Conservation (phyloP, 805 yeast species). For the Starmerella stellata region DNA sequence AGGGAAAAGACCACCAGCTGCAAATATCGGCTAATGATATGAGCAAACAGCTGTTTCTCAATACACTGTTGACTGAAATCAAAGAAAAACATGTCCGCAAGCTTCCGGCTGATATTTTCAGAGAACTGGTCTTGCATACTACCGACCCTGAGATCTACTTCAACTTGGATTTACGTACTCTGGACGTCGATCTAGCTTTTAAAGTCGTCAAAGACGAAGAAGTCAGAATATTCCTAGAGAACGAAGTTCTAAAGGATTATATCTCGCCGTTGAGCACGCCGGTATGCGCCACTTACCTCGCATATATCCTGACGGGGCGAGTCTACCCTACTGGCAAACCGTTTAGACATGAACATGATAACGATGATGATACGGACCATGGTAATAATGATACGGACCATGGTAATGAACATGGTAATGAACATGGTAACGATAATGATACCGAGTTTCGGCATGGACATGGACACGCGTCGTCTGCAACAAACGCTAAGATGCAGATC, state of each 20-base stretch:
- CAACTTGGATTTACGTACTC: slow-evolving; percentile 40
- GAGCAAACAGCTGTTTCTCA: slow-evolving; percentile 30
- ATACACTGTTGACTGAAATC: slow-evolving; percentile 30
- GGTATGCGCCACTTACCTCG: slow-evolving; percentile 29
- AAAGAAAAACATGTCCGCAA: slow-evolving; percentile 25
- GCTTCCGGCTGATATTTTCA: slow-evolving; percentile 48
- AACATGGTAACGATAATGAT: too few species aligned
- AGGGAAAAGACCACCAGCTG: too few species aligned
- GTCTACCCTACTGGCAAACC: slow-evolving; percentile 52
- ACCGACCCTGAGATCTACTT: slow-evolving; percentile 49
- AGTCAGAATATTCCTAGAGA: slow-evolving; percentile 55
- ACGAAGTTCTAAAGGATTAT: slow-evolving; percentile 46
- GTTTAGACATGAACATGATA: too few species aligned
- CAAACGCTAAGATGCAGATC: slow-evolving; percentile 33
- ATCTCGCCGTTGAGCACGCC: slow-evolving; percentile 21
- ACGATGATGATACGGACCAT: slow-evolving; percentile 21
- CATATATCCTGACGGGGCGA: slow-evolving; percentile 56
- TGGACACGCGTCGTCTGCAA: too few species aligned
- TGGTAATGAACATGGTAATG: too few species aligned
- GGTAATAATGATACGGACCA: too few species aligned
- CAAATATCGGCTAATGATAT: not conserved
- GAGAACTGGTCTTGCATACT: slow-evolving; percentile 39
- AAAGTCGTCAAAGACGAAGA: slow-evolving; percentile 36
- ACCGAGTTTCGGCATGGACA: too few species aligned
- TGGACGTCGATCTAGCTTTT: slow-evolving; percentile 66